Conservation (phyloP, 352 stramenopile species). For the Globisporangium echinulatum region DNA sequence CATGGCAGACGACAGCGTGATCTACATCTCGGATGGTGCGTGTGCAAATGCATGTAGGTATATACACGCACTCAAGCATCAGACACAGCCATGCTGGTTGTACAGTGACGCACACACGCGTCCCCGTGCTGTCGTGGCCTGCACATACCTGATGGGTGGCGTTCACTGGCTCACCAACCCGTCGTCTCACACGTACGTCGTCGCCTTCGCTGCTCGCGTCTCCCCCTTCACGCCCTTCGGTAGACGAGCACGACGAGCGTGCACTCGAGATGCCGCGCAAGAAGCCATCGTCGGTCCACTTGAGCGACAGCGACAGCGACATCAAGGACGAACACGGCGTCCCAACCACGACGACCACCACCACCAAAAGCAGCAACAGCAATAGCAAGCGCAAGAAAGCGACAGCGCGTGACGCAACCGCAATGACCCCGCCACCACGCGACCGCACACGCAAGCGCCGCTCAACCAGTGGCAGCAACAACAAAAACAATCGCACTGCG, state of each 20-base stretch:
- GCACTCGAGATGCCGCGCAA: too few species aligned
- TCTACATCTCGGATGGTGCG: slow-evolving; percentile 50
- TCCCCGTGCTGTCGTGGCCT: too few species aligned
- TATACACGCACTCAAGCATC: not conserved
- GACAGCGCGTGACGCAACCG: not conserved
- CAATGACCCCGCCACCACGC: not conserved
- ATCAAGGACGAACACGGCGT: slow-evolving; percentile 18
- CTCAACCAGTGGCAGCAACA: slow-evolving; percentile 7
- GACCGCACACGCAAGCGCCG: slow-evolving; percentile 31
- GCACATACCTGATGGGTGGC: too few species aligned
- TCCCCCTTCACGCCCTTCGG: too few species aligned
- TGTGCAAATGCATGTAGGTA: not conserved
- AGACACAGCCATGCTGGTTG: too few species aligned
- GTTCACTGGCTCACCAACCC: too few species aligned
- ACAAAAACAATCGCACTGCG: not conserved
- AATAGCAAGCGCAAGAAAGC: slow-evolving; percentile 6
- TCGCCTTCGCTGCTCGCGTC: too few species aligned
- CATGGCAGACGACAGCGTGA: slow-evolving; percentile 18
- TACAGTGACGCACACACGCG: not conserved
- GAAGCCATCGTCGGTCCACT: not conserved
- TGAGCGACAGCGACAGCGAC: slow-evolving; percentile 24
- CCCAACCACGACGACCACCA: not conserved
- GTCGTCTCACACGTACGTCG: too few species aligned
- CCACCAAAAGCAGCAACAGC: not conserved
- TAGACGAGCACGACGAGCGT: not conserved